Percentiles rank a stretch among this genome's conserved stretches.
Evolutionary conservation across 257 asterid species (phyloP).

Genomic region (Coffea eugenioides): DNA sequence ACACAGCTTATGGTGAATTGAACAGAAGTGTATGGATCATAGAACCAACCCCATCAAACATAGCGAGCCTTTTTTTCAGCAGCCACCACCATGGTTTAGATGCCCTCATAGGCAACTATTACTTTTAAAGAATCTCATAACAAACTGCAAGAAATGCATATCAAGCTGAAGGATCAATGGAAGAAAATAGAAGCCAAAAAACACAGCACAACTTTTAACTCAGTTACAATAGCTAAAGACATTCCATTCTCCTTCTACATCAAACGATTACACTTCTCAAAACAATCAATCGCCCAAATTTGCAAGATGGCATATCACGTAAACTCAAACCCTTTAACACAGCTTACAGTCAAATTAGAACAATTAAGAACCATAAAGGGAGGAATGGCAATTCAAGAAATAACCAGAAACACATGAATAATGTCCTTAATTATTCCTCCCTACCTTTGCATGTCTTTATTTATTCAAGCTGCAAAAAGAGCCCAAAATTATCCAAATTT

Average conservation of each 20-base stretch:
- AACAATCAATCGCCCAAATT: background rate
- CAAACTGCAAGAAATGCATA: slow-evolving; percentile 38
- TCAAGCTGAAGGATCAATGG: slow-evolving; percentile 15
- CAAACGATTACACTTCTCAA: background rate
- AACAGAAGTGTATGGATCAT: background rate
- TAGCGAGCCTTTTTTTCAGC: slow-evolving; percentile 53
- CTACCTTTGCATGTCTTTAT: background rate
- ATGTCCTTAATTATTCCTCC: background rate
- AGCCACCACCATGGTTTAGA: slow-evolving; percentile 63
- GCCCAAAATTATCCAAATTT: background rate
- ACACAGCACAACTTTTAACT: slow-evolving; percentile 2
- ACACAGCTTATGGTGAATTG: background rate
- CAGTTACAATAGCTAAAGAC: background rate
- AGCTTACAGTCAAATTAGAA: background rate
- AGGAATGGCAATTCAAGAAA: background rate
- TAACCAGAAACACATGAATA: background rate
- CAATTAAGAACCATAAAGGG: background rate
- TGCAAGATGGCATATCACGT: background rate
- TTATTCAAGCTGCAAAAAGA: background rate
- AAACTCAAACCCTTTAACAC: background rate
- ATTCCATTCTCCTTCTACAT: background rate
- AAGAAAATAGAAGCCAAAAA: slow-evolving; percentile 4
- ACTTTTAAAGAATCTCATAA: slow-evolving; percentile 25
- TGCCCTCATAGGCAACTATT: slow-evolving; percentile 54
- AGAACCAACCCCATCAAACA: slow-evolving; percentile 58